Evolutionary conservation across 768 basidiomycete species (phyloP), one percentile per base, ranked within the genome.

Genomic region (Tricholomella constricta): DNA sequence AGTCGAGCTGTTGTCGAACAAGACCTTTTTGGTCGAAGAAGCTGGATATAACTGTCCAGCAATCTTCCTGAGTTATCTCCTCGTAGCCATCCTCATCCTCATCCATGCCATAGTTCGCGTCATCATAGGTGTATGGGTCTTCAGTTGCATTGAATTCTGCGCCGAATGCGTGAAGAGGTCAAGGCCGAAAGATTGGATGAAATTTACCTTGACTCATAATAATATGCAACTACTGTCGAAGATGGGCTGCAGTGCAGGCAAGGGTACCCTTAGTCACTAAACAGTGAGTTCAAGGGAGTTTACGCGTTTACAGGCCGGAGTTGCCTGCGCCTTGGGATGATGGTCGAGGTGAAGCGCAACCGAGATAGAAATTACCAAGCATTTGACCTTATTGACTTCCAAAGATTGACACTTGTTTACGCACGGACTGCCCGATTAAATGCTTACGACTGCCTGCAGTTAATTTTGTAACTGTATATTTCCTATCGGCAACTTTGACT

Each of bases 1-100:
- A 95, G 74, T 96, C 94, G 48, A 98, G 84, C 69, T 99, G 97
- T 68, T 99, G 97, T 43, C 93, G 85, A 48, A 98, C 97, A 55
- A 99, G 88, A 72, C 96, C 96, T 70, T 96, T 97, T 69, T 94
- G 91, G 57, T 93, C 88, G 70, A 99, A 98, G 77, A 96, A 99
- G 64, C 91, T 87, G 57, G 91, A 89, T 63, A 98, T 98, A 66
- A 99, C 88, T 35, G 88, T 85, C 93, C 93, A 96, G 69, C 93
- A 94, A 64, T 94, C 92, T 69, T 94, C 92, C 64, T 93, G 92
- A 0, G 91, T 91, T 69, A 94, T 88, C 65, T 90, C 87, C 64
- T 88, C 88, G 55, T 81, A 81, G n/a, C 64, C 64, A 27, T 75
- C 72, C 42, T 77, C 76, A 37, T 86, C 83, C 19, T 86, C 83